Percentiles rank a stretch among this genome's conserved stretches.
Evolutionary conservation across 2,329 filamentous ascomycete genomes (phyloP).

Genomic region (Phaeosphaeria sp.): DNA sequence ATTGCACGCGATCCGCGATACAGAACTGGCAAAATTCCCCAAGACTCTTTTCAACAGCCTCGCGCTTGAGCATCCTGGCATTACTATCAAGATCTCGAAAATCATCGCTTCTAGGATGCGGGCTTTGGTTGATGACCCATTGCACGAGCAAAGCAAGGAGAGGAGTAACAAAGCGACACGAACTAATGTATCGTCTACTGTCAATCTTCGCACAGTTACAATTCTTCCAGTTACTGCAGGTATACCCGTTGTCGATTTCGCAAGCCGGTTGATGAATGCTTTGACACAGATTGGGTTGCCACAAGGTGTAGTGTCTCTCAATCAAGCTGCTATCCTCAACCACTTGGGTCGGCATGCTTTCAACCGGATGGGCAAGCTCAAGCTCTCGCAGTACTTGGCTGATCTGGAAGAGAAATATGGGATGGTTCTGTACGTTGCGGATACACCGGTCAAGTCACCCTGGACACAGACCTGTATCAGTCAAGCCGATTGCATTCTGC

Average conservation of each 20-base stretch:
- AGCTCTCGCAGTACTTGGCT: slow-evolving; percentile 92
- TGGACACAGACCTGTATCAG: slow-evolving; percentile 99
- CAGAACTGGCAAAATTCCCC: slow-evolving; percentile 94
- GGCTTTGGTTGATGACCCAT: slow-evolving; percentile 80
- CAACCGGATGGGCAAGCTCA: slow-evolving; percentile 95
- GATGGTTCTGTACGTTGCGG: slow-evolving; percentile 92
- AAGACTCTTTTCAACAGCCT: slow-evolving; percentile 97
- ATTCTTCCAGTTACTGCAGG: slow-evolving; percentile 89
- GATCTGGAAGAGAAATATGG: slow-evolving; percentile 98
- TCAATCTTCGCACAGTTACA: slow-evolving; percentile 91
- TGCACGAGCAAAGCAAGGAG: slow-evolving; percentile 71
- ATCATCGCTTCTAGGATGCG: slow-evolving; percentile 97
- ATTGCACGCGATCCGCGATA: slow-evolving; percentile 93
- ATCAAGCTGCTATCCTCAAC: slow-evolving; percentile 91
- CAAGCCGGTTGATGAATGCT: slow-evolving; percentile 84
- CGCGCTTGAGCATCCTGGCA: slow-evolving; percentile 94
- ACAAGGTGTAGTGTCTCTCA: slow-evolving; percentile 89
- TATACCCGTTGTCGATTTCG: slow-evolving; percentile 94
- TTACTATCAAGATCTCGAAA: slow-evolving; percentile 98
- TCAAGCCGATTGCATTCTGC: slow-evolving; percentile 93
- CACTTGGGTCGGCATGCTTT: slow-evolving; percentile 96
- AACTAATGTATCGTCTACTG: slow-evolving; percentile 77
- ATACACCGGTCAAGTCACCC: slow-evolving; percentile 94
- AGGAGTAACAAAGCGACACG: slow-evolving; percentile 61
- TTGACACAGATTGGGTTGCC: slow-evolving; percentile 86